Conservation (phyloP, 306 rosid genomes). For the Cucurbita argyrosperma region DNA sequence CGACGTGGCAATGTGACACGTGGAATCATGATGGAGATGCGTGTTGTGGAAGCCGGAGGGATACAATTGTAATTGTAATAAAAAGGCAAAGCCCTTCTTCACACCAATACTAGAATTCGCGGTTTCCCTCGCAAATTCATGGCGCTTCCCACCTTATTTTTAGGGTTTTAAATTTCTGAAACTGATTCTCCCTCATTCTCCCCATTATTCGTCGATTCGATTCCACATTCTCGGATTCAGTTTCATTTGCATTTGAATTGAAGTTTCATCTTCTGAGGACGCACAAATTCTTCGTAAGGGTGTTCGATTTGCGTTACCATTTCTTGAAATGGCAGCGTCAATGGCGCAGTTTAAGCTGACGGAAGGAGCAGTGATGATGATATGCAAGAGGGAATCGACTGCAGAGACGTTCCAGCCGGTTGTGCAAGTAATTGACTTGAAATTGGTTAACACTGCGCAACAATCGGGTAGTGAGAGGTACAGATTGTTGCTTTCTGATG, state of each 20-base stretch:
- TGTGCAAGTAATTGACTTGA: conserved; percentile 53
- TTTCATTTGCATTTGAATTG: neutral
- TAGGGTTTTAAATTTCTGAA: conserved; percentile 33
- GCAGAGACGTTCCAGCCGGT: conserved; percentile 34
- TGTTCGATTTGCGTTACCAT: neutral
- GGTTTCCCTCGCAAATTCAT: conserved; percentile 29
- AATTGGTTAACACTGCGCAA: conserved; percentile 25
- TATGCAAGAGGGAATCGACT: conserved; percentile 19
- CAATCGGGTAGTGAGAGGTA: conserved; percentile 40
- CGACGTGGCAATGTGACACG: neutral
- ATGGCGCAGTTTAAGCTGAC: conserved; percentile 41
- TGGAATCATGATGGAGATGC: neutral
- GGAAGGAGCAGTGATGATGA: conserved; percentile 34
- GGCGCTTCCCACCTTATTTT: conserved; percentile 16
- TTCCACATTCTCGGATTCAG: neutral
- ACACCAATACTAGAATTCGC: neutral
- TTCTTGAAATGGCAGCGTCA: conserved; percentile 18
- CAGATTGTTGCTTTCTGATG: conserved; percentile 55
- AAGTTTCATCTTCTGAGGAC: neutral
- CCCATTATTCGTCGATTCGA: neutral
- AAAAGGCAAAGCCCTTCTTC: neutral
- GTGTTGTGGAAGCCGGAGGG: neutral
- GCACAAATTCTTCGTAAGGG: neutral
- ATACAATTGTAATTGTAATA: neutral
- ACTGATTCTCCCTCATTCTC: neutral